Conservation (phyloP, 2,329 filamentous ascomycete genomes). For the Xylaria multiplex region DNA sequence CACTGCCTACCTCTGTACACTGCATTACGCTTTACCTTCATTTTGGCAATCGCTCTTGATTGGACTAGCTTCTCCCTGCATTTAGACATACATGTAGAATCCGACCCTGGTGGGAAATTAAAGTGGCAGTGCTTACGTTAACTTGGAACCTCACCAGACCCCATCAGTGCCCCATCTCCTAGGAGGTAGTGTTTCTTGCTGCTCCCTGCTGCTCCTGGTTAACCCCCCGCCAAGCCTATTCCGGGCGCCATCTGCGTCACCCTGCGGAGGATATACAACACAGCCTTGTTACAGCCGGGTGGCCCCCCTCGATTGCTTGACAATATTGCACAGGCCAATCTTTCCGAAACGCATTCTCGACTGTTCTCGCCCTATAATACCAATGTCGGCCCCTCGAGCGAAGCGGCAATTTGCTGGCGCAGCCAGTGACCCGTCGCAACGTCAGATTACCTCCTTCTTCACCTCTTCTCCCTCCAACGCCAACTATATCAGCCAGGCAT, state of each 20-base stretch:
- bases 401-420: conserved; percentile 72
- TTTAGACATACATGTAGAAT: conserved; percentile 3
- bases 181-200: background rate
- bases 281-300: conserved; percentile 23
- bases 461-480: conserved; percentile 47
- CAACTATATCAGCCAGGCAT: conserved; percentile 16
- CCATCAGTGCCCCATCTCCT: background rate
- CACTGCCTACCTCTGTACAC: too few species aligned
- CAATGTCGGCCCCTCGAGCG: conserved; percentile 64
- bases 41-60: conserved; percentile 27
- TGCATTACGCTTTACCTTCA: conserved; percentile 19
- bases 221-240: conserved; percentile 8
- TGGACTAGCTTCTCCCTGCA: conserved; percentile 7
- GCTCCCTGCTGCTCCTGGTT: background rate
- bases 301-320: conserved; percentile 7
- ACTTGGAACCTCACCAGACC: background rate
- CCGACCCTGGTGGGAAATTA: conserved; percentile 24
- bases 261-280: conserved; percentile 17
- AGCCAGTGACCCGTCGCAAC: conserved; percentile 66
- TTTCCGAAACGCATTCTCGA: conserved; percentile 25
- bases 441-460: conserved; percentile 74
- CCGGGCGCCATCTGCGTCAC: conserved; percentile 27
- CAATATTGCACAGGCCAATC: conserved; percentile 22
- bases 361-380: background rate
- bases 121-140: conserved; percentile 23